These are phyloP conservation scores for Zymoseptoria brevis DNA, from an alignment of 2,329 filamentous ascomycete genomes.

Conservation along the genomic window DNA sequence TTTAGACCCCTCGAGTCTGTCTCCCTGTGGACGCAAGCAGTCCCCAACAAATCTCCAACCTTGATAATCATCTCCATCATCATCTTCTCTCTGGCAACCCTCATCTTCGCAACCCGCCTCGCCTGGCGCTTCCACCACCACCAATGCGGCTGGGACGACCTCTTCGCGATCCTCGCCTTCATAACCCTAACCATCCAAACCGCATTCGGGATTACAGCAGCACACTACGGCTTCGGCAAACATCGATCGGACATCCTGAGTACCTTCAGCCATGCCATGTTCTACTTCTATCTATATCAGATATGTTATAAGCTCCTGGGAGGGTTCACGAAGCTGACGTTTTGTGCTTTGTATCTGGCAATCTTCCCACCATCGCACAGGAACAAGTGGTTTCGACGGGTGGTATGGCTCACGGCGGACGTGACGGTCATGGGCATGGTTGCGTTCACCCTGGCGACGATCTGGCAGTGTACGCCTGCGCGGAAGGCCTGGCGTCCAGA, in stretches of 20 bases:
- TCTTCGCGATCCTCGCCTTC: slow-evolving; percentile 18
- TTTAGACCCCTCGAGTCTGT: neutral
- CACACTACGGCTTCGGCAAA: slow-evolving; percentile 22
- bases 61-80: slow-evolving; percentile 16
- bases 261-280: slow-evolving; percentile 14
- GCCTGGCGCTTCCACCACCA: slow-evolving; percentile 13
- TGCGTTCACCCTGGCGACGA: slow-evolving; percentile 20
- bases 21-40: neutral
- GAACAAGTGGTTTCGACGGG: slow-evolving; percentile 7
- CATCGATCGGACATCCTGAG: slow-evolving; percentile 11
- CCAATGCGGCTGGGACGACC: slow-evolving; percentile 17
- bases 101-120: slow-evolving; percentile 14
- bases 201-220: slow-evolving; percentile 14
- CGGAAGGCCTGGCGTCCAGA: slow-evolving; percentile 16
- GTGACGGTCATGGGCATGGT: slow-evolving; percentile 14
- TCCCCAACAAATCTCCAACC: slow-evolving; percentile 13
- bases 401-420: slow-evolving; percentile 5
- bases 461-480: slow-evolving; percentile 22
- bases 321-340: slow-evolving; percentile 22
- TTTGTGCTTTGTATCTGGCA: slow-evolving; percentile 21
- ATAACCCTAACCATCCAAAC: slow-evolving; percentile 14
- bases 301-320: slow-evolving; percentile 23
- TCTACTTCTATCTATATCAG: slow-evolving; percentile 24
- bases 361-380: slow-evolving; percentile 9
- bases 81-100: slow-evolving; percentile 16